Base-by-base conservation (phyloP, 805 yeast genomes). In the Metschnikowia continentalis region DNA sequence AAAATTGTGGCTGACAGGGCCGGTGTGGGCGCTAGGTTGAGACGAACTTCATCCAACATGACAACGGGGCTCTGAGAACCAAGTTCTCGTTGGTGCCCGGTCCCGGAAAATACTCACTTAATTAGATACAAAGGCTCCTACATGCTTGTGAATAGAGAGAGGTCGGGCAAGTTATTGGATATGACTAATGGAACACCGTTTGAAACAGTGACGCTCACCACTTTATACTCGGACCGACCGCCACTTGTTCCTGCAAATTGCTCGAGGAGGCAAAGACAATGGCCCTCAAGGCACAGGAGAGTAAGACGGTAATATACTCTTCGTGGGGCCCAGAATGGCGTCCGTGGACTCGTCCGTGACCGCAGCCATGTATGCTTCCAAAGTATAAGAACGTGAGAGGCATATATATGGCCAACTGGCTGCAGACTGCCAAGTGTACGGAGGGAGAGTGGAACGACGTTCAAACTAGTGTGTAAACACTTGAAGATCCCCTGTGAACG, bases 301-400 rank as follows among this genome's bases (percentile, higher is more conserved):
- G 99, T 6, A 92, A 90, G 63, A 94, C 98, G 0, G 98, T 94
- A 6, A 71, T 94, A 5, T 94, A 81, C 67, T 89, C 97, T 3
- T 87, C 96, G 10, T 92, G 94, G 89, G 99, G 98, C 0, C 96
- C 96, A 30, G 99, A 94, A 63, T 94, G 99, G 99, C 77, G 98
- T 62, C 96, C 96, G 98, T 94, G 0, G 99, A 94, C 67, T 91
- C 97, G 0, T 86, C 97, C 1, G 90, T 91, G 0, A 80, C 87
- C 2, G 97, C 98, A 0, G 82, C 87, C 0, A 50, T 88, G 53
- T 83, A 76, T 57, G 72, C 88, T 6, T 67, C 73, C n/a, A 63
- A n/a, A 70, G 33, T 80, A 77, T 57, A 70, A 71, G 2, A 81
- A 86, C 43, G 94, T 88, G 2, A 68, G 76, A 42, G 99, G 97